Base-by-base conservation (phyloP, 169 alveolate genomes). In the Neospora caninum region DNA sequence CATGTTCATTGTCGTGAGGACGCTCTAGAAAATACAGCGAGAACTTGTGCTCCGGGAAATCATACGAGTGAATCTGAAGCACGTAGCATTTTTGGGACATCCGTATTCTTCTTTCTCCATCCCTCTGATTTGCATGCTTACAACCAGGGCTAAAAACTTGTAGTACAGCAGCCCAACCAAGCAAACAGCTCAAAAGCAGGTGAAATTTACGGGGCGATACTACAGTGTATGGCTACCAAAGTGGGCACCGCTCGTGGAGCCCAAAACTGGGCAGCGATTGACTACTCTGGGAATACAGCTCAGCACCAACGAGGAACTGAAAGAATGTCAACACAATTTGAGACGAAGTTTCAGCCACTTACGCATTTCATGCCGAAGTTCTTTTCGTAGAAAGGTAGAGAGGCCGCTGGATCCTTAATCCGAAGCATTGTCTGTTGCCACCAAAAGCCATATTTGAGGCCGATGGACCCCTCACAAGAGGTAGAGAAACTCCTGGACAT, bases 351-450 rank as follows among this genome's bases (percentile, higher is more conserved):
- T 38, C 34, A 36, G 10, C 78, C 29, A 25, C 82, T 80, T 87
- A 96, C 94, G 70, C 93, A 94, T 69, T 96, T 95, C 97, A 97
- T 96, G 10, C 97, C 97, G 43, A 97, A 97, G 92, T 97, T 88
- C 53, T 96, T 70, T 88, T 92, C 97, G 92, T 97, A 97, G 88
- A 96, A 97, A 53, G 95, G 97, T 27, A 97, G 94, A 49, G 98
- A 92, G 70, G 73, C 96, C 93, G 93, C 94, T 10, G 97, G 97
- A 87, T 97, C 96, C 94, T 97, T 95, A 69, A 97, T 96, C 80
- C 98, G 95, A 87, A 97, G 88, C 98, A 97, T 97, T 41, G 97
- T 96, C 94, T 97, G 97, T 88, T 97, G 97, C 94, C 94, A 94
- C 36, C 89, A 88, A 41, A 88, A 88, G 25, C 73, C 80, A 70